Base-by-base conservation (phyloP, 257 asterid species). In the Euphrasia confusa region DNA sequence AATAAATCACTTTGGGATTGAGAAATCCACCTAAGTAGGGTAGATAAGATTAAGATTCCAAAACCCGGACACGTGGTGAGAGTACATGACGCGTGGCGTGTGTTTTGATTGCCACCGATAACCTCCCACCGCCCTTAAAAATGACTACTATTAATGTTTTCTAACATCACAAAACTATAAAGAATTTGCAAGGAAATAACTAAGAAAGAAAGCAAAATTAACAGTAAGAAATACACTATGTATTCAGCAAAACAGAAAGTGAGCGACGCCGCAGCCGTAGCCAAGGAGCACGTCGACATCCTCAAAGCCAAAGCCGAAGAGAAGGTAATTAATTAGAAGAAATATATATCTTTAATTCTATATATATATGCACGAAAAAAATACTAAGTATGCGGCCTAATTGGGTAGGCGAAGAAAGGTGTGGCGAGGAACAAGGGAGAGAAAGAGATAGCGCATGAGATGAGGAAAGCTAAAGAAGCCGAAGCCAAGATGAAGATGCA, bases 401-500 rank as follows among this genome's bases (percentile, higher is more conserved):
- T 21, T 21, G 24, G 47, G 26, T 63, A 89, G 95, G 94, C 77
- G 0, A 85, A 73, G 65, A 80, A 71, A 77, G 76, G 80, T 0
- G 56, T 21, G 15, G 94, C 95, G 7, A 75, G 78, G 65, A 80
- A 66, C 0, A 52, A 74, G 74, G 95, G 69, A 69, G 98, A 81
- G 62, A 84, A 71, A 33, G 79, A 40, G 67, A 72, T 84, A 44
- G 84, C 85, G 0, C 68, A 76, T 6, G 94, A 91, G 74, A 10
- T 52, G 53, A 74, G 85, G 58, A 88, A 88, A 59, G 95, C 81
- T 1, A 88, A 83, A 39, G 96, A 84, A 71, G 84, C 86, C 1
- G 95, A 85, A 66, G 98, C 95, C 0, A 80, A 84, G 75, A 84
- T 84, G 96, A 73, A 59, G 61, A 78, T 84, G 70, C 96, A 90